Percentiles rank a stretch among this genome's conserved stretches.
Conservation (phyloP, 129 eudicot genomes). For the Logfia minima region DNA sequence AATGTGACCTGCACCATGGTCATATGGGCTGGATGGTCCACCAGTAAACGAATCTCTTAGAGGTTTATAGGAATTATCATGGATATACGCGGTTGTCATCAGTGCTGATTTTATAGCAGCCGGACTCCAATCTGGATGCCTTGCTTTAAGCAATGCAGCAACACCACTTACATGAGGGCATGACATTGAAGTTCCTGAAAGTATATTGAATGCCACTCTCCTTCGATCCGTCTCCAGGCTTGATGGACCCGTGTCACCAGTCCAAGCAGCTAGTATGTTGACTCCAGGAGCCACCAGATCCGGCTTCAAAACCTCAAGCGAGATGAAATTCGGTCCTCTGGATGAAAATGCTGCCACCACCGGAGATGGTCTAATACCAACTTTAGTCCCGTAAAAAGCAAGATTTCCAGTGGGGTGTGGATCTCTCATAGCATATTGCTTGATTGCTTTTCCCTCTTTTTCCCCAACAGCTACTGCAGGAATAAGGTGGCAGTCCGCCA, state of each 20-base stretch:
- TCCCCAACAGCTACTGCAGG: constrained; percentile 89
- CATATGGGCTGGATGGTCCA: constrained; percentile 60
- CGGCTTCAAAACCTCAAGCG: constrained; percentile 72
- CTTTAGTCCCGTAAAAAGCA: constrained; percentile 64
- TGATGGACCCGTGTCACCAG: constrained; percentile 69
- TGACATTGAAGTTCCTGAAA: constrained; percentile 96
- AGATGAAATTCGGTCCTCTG: constrained; percentile 76
- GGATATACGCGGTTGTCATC: constrained; percentile 89
- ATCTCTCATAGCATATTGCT: constrained; percentile 49
- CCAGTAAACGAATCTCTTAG: constrained; percentile 61
- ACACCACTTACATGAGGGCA: constrained; percentile 95
- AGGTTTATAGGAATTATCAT: constrained; percentile 49
- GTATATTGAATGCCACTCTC: constrained; percentile 66
- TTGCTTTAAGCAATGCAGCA: constrained; percentile 75
- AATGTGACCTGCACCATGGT: constrained; percentile 89
- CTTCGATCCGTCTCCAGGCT: constrained; percentile 62
- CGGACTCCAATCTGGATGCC: constrained; percentile 89
- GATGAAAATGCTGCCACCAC: constrained; percentile 96
- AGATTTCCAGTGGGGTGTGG: constrained; percentile 61
- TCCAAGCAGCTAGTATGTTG: constrained; percentile 93
- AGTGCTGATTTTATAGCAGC: constrained; percentile 89
- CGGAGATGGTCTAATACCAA: constrained; percentile 72
- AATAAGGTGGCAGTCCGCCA: constrained; percentile 84
- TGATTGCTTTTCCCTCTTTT: constrained; percentile 56
- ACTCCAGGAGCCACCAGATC: constrained; percentile 94